A percentile compares a stretch with the other conserved stretches of the same genome.
phyloP scores from a whole-genome alignment of 768 basidiomycete species.

The Tulasnella sp. region DNA sequence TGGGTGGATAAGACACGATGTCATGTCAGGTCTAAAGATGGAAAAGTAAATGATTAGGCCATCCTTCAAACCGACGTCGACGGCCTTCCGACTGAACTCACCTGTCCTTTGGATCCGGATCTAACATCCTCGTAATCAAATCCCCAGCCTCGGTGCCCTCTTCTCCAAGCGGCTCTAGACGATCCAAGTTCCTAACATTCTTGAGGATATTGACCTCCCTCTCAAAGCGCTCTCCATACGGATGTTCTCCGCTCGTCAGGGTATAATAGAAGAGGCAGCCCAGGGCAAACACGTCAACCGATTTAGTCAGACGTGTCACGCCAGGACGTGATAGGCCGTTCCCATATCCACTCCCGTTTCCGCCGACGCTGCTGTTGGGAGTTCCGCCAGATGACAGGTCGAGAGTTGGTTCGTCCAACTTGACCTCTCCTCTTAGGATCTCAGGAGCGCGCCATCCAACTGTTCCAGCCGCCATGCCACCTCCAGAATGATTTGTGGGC shows the following conservation, averaged over 20 bases:
- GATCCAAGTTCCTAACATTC: conserved; percentile 60
- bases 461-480: conserved; percentile 83
- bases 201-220: conserved; percentile 90
- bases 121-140: conserved; percentile 71
- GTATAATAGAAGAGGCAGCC: conserved; percentile 95
- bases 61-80: too few relatives aligned
- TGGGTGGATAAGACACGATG: conserved; percentile 80
- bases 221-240: conserved; percentile 89
- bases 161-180: conserved; percentile 76
- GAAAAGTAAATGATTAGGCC: conserved; percentile 33
- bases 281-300: conserved; percentile 92
- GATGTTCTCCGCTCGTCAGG: conserved; percentile 83
- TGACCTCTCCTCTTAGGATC: conserved; percentile 88
- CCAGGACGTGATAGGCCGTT: conserved; percentile 32
- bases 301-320: conserved; percentile 76
- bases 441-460: conserved; percentile 98
- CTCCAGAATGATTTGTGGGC: conserved; percentile 66
- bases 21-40: conserved; percentile 68
- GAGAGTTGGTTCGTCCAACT: conserved; percentile 62
- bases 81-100: too few relatives aligned
- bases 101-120: conserved; percentile 67
- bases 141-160: conserved; percentile 87
- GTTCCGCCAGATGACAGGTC: conserved; percentile 56
- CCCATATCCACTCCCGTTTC: conserved; percentile 33
- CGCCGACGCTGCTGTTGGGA: conserved; percentile 43